Evolutionary conservation across 1,284 basidiomycete species (phyloP).

Genomic region (Leccinum solheimii): DNA sequence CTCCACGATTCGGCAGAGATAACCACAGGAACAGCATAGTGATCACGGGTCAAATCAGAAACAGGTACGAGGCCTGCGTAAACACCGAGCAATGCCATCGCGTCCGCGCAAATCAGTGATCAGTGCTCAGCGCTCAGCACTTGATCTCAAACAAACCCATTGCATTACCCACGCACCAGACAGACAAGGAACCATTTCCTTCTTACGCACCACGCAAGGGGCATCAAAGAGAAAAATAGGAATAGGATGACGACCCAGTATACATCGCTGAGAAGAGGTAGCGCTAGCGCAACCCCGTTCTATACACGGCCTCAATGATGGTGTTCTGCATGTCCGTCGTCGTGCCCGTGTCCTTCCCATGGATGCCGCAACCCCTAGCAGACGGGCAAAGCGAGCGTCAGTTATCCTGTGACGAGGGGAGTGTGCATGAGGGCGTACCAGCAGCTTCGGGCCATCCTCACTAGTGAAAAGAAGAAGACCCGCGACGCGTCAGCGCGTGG

Average conservation of each 20-base stretch:
- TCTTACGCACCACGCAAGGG: neutral
- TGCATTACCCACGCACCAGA: neutral
- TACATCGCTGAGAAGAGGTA: conserved; percentile 13
- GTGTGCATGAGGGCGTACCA: conserved; percentile 44
- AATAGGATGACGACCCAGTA: conserved; percentile 3
- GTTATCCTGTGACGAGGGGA: neutral
- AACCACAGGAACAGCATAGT: neutral
- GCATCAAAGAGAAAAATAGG: neutral
- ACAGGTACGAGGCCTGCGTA: neutral
- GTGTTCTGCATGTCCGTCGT: conserved; percentile 31
- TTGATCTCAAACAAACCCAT: neutral
- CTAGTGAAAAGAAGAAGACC: conserved; percentile 36
- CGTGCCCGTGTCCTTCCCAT: conserved; percentile 52
- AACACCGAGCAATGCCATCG: neutral
- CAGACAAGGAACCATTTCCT: neutral
- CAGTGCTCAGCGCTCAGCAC: neutral
- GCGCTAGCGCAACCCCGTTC: conserved; percentile 8
- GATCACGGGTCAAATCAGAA: neutral
- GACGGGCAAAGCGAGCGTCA: neutral
- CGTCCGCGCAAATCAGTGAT: neutral
- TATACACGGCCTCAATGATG: conserved; percentile 28
- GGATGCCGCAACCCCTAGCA: conserved; percentile 55
- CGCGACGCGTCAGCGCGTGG: conserved; percentile 2
- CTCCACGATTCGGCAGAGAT: neutral
- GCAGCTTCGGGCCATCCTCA: conserved; percentile 71